Evolutionary conservation across 2,329 filamentous ascomycete species (phyloP).

Genomic region (Falciphora oryzae): DNA sequence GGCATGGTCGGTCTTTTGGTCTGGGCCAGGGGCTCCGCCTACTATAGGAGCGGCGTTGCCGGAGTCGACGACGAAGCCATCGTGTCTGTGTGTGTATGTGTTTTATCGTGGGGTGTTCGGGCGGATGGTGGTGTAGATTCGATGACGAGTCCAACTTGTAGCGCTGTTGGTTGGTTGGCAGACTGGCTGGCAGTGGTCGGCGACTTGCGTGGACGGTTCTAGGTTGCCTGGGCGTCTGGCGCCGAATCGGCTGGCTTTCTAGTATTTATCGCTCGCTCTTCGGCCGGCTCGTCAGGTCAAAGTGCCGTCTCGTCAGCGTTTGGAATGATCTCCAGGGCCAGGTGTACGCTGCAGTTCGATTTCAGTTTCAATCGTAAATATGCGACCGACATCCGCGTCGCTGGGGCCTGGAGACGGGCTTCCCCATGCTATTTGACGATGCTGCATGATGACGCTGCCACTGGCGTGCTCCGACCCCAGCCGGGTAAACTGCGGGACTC

Average conservation of each 20-base stretch:
- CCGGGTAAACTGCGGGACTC: neutral
- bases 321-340: neutral
- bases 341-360: neutral
- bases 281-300: neutral
- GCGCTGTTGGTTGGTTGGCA: neutral
- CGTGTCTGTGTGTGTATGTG: constrained; percentile 14
- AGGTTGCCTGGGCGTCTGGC: neutral
- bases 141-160: neutral
- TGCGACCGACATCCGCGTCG: neutral
- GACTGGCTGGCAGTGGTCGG: neutral
- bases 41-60: constrained; percentile 69
- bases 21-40: constrained; percentile 24
- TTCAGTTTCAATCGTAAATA: neutral
- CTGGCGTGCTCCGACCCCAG: neutral
- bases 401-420: neutral
- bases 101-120: neutral
- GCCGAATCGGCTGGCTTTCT: neutral
- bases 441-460: neutral
- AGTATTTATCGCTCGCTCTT: neutral
- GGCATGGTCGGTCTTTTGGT: no score
- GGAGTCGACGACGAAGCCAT: constrained; percentile 70
- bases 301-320: neutral
- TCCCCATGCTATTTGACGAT: constrained; percentile 1
- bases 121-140: neutral
- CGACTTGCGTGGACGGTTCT: neutral